phyloP scores from a whole-genome alignment of 108 stramenopile species.

The Aurantiochytrium sp. region DNA sequence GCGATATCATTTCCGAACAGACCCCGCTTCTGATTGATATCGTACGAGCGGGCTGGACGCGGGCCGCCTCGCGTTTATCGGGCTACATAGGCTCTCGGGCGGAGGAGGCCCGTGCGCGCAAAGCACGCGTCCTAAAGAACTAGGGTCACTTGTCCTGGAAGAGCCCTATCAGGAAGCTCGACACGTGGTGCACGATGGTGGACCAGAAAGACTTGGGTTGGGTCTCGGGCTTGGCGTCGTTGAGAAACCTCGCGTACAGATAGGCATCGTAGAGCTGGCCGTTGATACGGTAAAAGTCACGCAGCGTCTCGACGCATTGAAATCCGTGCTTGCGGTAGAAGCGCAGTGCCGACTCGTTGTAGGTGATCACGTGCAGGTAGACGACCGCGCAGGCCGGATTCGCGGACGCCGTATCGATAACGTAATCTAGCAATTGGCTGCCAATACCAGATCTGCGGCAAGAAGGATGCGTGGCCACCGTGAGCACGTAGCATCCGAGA shows the following conservation, averaged over 20 bases:
- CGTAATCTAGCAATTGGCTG: not conserved
- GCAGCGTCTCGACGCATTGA: not conserved
- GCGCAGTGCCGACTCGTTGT: conserved; percentile 1
- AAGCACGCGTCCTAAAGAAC: too few relatives aligned
- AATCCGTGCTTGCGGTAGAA: conserved; percentile 25
- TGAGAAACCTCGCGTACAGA: not conserved
- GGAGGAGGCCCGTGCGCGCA: too few relatives aligned
- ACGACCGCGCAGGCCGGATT: not conserved
- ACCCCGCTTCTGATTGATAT: too few relatives aligned
- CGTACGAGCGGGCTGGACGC: too few relatives aligned
- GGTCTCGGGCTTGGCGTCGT: not conserved
- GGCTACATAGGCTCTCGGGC: too few relatives aligned
- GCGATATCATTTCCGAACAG: too few relatives aligned
- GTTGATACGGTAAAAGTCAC: conserved; percentile 8
- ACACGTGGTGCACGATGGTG: not conserved
- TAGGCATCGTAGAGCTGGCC: not conserved
- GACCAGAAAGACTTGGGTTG: not conserved
- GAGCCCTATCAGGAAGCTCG: not conserved
- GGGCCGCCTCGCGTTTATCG: too few relatives aligned
- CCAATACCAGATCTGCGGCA: conserved; percentile 5
- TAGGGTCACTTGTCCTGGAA: not conserved
- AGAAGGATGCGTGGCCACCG: not conserved
- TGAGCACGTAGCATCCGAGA: conserved; percentile 27
- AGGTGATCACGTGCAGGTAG: conserved; percentile 35
- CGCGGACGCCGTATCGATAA: not conserved